Percentiles rank a stretch among this genome's conserved stretches.
Conservation (phyloP, 2,329 filamentous ascomycete species). For the Penicillium freii region DNA sequence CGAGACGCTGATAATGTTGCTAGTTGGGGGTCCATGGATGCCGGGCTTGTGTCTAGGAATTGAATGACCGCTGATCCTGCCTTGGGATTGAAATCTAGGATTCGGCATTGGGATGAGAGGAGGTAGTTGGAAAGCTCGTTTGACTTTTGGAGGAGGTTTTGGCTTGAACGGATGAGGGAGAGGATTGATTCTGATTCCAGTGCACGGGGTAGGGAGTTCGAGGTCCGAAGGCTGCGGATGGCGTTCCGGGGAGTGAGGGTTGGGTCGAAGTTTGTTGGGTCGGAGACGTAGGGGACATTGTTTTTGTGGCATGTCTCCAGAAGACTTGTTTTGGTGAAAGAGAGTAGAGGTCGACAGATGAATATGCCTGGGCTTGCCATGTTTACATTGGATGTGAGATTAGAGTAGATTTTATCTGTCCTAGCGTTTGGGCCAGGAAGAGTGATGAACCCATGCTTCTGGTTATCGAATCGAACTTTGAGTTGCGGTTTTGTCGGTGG, state of each 20-base stretch:
- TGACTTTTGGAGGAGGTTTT: slow-evolving; percentile 44
- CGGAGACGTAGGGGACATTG: slow-evolving; percentile 73
- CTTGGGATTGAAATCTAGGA: slow-evolving; percentile 34
- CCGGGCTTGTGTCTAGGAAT: slow-evolving; percentile 24
- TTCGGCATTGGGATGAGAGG: slow-evolving; percentile 39
- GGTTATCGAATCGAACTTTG: slow-evolving; percentile 9
- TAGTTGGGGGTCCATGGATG: slow-evolving; percentile 12
- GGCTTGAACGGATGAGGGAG: slow-evolving; percentile 55
- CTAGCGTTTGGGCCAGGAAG: not conserved
- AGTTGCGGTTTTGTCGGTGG: slow-evolving; percentile 2
- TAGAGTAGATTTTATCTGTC: not conserved
- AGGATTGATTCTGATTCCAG: slow-evolving; percentile 66
- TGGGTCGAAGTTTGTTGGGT: slow-evolving; percentile 75
- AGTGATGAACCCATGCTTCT: not conserved
- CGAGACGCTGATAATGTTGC: slow-evolving; percentile 9
- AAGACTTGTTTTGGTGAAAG: slow-evolving; percentile 67
- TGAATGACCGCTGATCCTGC: slow-evolving; percentile 36
- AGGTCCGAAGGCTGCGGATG: slow-evolving; percentile 63
- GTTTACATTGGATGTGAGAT: not conserved
- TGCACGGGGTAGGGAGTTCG: slow-evolving; percentile 64
- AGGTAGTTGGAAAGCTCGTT: slow-evolving; percentile 56
- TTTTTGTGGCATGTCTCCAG: slow-evolving; percentile 64
- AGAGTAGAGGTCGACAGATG: slow-evolving; percentile 40
- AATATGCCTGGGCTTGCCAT: slow-evolving; percentile 38
- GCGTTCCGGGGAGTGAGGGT: slow-evolving; percentile 80